Conservation (phyloP, 176 grass and related monocot species). For the barley (Hordeum vulgare) region MorexV3_pseudomolecules_assembly NC_058524.1:592477888-592478387, state of each 20-base stretch:
- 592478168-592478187: constrained; percentile 53
- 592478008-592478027: too few species aligned
- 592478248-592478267: constrained; percentile 67
- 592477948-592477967: too few species aligned
- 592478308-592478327: constrained; percentile 39
- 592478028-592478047: too few species aligned
- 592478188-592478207: constrained; percentile 37
- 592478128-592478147: not conserved
- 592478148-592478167: constrained; percentile 39
- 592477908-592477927: too few species aligned
- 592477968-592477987: too few species aligned
- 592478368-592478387: not conserved
- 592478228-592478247: constrained; percentile 18
- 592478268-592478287: constrained; percentile 59
- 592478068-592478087: not conserved
- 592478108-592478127: not conserved
- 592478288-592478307: constrained; percentile 32
- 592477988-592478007: too few species aligned
- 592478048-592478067: too few species aligned
- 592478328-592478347: not conserved
- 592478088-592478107: not conserved
- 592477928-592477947: too few species aligned
- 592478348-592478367: not conserved
- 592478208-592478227: constrained; percentile 26
- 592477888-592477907: too few species aligned